phyloP scores from a whole-genome alignment of 768 basidiomycete genomes.

The Rhodotorula babjevae region DNA sequence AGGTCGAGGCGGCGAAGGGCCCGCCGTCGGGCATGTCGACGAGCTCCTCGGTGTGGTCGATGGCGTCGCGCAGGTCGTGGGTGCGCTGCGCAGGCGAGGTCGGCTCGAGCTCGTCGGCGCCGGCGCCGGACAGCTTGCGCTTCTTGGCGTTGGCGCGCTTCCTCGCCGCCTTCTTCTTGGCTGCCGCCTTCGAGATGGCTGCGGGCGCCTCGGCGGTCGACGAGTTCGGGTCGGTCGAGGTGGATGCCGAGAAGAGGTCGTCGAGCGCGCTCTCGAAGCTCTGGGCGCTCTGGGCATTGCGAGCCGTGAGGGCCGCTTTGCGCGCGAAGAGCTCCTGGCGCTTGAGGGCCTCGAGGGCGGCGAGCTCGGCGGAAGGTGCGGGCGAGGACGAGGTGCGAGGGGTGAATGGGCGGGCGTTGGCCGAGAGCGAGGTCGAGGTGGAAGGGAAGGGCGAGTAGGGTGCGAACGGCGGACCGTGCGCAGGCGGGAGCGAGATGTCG shows the following conservation, averaged over 20 bases:
- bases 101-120: neutral
- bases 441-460: neutral
- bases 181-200: neutral
- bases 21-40: neutral
- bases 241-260: slow-evolving; percentile 10
- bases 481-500: slow-evolving; percentile 1
- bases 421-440: neutral
- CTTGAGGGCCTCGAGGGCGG: slow-evolving; percentile 22
- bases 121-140: neutral
- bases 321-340: slow-evolving; percentile 29
- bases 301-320: slow-evolving; percentile 16
- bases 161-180: neutral
- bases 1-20: neutral
- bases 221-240: neutral
- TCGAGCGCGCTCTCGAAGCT: slow-evolving; percentile 27
- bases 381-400: neutral
- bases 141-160: slow-evolving; percentile 7
- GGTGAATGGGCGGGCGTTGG: neutral
- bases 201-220: no score
- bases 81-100: neutral
- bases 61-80: neutral
- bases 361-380: neutral
- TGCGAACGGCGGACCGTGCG: neutral
- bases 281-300: slow-evolving; percentile 25
- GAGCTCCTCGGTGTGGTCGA: slow-evolving; percentile 17